Conservation (phyloP, 2,329 filamentous ascomycete species). For the Penicillium verrucosum region DNA sequence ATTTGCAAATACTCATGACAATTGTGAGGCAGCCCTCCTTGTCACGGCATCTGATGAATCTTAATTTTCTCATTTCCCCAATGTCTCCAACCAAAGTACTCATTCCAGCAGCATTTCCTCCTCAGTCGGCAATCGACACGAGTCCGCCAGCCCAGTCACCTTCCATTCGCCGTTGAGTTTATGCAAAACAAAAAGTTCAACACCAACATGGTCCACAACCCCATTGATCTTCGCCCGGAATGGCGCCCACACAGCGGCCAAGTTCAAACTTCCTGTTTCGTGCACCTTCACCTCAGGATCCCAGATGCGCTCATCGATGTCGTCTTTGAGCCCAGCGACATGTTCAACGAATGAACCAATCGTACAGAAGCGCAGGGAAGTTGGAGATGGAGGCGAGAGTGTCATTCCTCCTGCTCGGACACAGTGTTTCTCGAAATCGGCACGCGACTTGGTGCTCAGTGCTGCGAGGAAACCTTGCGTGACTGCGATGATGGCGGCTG, state of each 20-base stretch:
- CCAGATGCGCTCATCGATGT: slow-evolving; percentile 37
- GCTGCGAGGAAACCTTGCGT: slow-evolving; percentile 32
- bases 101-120: slow-evolving; percentile 26
- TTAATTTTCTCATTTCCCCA: slow-evolving; percentile 7
- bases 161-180: slow-evolving; percentile 35
- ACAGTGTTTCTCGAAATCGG: slow-evolving; percentile 36
- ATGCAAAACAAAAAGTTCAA: slow-evolving; percentile 35
- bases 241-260: slow-evolving; percentile 36
- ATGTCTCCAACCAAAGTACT: background rate
- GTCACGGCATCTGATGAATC: slow-evolving; percentile 4
- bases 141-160: slow-evolving; percentile 36
- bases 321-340: slow-evolving; percentile 26
- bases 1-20: slow-evolving; percentile 18
- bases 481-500: slow-evolving; percentile 27
- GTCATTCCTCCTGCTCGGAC: slow-evolving; percentile 36
- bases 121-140: slow-evolving; percentile 31
- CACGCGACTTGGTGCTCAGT: slow-evolving; percentile 29
- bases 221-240: slow-evolving; percentile 37
- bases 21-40: slow-evolving; percentile 4
- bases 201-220: slow-evolving; percentile 36
- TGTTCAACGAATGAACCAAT: slow-evolving; percentile 37
- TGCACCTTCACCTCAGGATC: slow-evolving; percentile 34
- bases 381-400: slow-evolving; percentile 31
- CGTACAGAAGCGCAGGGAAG: slow-evolving; percentile 34
- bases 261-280: slow-evolving; percentile 21